Base-by-base conservation (phyloP, 2,329 filamentous ascomycete species). In the Trichophyton verrucosum region DNA sequence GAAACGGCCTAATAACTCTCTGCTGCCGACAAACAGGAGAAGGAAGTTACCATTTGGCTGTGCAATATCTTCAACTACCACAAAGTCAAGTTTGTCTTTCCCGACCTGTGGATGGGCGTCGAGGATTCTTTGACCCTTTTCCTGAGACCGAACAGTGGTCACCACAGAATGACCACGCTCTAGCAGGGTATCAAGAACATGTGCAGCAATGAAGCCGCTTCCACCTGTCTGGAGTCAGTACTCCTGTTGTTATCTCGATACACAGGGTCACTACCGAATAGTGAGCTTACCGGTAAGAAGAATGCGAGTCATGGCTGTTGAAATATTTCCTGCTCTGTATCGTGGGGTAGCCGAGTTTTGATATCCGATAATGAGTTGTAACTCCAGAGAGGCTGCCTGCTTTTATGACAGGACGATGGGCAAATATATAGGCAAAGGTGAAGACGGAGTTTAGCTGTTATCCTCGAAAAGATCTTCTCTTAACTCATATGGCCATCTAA, bases 61-160 rank as follows among this genome's bases (percentile, higher is more conserved):
- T 0, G 86, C 85, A 65, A 95, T 85, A 65, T 95, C 87, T 57
- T 83, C 79, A 11, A 95, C 87, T 62, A 92, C 81, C 40, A 76
- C 79, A 68, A 85, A 87, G 61, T 80, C 80, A 36, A 88, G 77
- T 69, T 82, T 81, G 61, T 81, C 79, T 61, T 81, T 80, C 1
- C 80, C 75, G 6, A 75, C 73, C 30, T 69, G 73, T 51, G 79
- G 76, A 67, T 84, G 79, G 20, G 78, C 78, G 20, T 78, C 74
- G 62, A 81, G 77, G 68, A 86, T 85, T 68, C 78, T 81, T 65
- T 83, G 76, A 46, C 81, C 84, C 70, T 86, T 86, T 40, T 81
- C 78, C 64, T 82, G 77, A 0, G 81, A 83, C 60, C 84, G 77
- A 22, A 86, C 84, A 11, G 82, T 86, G 5, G 82, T 82, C 7